phyloP scores from a whole-genome alignment of 169 alveolate species.

The Plasmodium billcollinsi region DNA sequence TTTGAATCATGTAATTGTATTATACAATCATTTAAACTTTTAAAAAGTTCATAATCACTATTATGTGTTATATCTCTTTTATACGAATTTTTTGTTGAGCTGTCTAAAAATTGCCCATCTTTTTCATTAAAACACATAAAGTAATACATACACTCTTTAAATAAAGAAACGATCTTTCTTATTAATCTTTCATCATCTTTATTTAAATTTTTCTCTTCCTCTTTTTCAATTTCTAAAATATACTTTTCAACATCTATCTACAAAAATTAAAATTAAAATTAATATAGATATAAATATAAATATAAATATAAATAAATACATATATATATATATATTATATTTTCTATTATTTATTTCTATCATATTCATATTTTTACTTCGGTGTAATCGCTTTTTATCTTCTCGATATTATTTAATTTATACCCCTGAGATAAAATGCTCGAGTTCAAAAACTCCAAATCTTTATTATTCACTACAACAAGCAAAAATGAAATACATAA shows the following conservation, averaged over 20 bases:
- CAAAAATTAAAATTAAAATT: background rate
- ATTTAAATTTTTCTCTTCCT: constrained; percentile 20
- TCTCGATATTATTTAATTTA: constrained; percentile 24
- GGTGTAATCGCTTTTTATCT: constrained; percentile 5
- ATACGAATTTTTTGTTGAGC: background rate
- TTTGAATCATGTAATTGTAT: constrained; percentile 58
- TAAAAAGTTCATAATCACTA: constrained; percentile 62
- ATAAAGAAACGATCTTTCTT: constrained; percentile 43
- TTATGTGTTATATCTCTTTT: constrained; percentile 52
- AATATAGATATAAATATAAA: background rate
- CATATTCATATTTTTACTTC: constrained; percentile 9
- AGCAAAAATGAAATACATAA: background rate
- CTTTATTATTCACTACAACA: constrained; percentile 27
- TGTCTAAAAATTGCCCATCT: constrained; percentile 44
- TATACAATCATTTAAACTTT: constrained; percentile 72
- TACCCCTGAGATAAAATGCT: constrained; percentile 41
- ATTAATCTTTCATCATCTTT: constrained; percentile 34
- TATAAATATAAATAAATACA: background rate
- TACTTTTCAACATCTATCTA: constrained; percentile 19
- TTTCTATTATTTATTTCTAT: background rate
- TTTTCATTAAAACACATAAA: constrained; percentile 69
- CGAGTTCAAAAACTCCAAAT: constrained; percentile 32
- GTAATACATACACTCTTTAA: constrained; percentile 71
- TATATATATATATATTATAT: background rate
- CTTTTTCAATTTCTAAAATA: constrained; percentile 47